A percentile compares a stretch with the other conserved stretches of the same genome.
These are phyloP conservation scores for Cercospora sesami DNA, from an alignment of 2,329 filamentous ascomycete genomes.

Conservation along the genomic window DNA sequence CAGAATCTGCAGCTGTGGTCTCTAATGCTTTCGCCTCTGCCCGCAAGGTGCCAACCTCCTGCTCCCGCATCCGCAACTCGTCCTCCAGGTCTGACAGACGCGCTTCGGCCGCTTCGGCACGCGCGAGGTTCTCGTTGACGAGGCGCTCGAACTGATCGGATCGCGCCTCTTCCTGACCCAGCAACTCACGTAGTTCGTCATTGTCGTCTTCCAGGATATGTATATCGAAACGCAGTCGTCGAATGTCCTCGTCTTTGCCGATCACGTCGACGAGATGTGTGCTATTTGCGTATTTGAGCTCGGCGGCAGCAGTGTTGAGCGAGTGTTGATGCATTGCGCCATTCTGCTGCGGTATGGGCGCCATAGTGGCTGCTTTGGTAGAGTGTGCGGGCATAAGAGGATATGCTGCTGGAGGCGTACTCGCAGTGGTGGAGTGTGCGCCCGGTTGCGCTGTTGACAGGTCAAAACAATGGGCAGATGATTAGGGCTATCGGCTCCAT, in stretches of 20 bases:
- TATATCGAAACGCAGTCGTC: slow-evolving; percentile 67
- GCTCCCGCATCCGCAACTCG: slow-evolving; percentile 53
- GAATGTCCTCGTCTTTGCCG: slow-evolving; percentile 71
- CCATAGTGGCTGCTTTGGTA: slow-evolving; percentile 25
- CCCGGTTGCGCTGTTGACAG: neutral
- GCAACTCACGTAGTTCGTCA: slow-evolving; percentile 63
- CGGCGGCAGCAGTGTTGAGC: slow-evolving; percentile 58
- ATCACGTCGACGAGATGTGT: slow-evolving; percentile 66
- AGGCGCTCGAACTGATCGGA: slow-evolving; percentile 57
- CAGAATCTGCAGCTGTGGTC: slow-evolving; percentile 66
- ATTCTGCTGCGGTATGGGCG: slow-evolving; percentile 21
- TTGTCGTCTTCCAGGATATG: slow-evolving; percentile 75
- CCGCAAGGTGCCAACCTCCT: slow-evolving; percentile 62
- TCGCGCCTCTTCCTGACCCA: slow-evolving; percentile 61
- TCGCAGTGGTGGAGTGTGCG: neutral
- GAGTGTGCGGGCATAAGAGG: slow-evolving; percentile 18
- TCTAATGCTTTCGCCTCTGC: slow-evolving; percentile 70
- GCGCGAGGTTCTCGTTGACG: slow-evolving; percentile 50
- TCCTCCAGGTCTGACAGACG: slow-evolving; percentile 49
- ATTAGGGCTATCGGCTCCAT: neutral
- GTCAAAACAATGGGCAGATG: slow-evolving; percentile 4
- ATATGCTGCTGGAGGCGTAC: slow-evolving; percentile 12
- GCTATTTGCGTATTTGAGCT: slow-evolving; percentile 68
- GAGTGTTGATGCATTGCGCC: slow-evolving; percentile 49
- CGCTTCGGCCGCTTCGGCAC: slow-evolving; percentile 51